These are phyloP conservation scores for Coniochaeta sp. DNA, from an alignment of 2,329 filamentous ascomycete species.

Conservation along the genomic window DNA sequence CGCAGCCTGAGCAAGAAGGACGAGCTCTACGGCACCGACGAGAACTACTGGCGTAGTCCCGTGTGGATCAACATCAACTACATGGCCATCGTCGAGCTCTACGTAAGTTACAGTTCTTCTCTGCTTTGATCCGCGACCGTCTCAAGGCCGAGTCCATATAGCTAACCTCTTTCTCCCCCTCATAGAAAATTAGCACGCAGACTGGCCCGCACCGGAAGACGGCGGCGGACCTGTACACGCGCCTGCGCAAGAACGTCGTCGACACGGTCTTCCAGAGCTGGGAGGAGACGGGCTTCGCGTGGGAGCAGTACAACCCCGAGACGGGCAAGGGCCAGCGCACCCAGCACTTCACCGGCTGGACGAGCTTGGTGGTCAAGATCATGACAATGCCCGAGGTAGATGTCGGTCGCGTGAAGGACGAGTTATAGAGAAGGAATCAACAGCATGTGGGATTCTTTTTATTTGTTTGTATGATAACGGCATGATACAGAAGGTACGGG, in stretches of 20 bases:
- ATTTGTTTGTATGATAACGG: not conserved
- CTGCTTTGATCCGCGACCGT: constrained; percentile 2
- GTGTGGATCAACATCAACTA: constrained; percentile 98
- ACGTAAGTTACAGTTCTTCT: constrained; percentile 46
- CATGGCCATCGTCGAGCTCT: constrained; percentile 69
- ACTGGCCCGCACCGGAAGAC: constrained; percentile 61
- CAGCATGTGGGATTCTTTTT: not conserved
- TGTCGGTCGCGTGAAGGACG: constrained; percentile 30
- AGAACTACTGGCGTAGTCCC: constrained; percentile 96
- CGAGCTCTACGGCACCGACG: constrained; percentile 76
- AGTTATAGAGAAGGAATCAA: constrained; percentile 30
- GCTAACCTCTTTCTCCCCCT: not conserved
- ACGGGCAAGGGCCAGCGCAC: constrained; percentile 90
- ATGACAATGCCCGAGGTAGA: constrained; percentile 81
- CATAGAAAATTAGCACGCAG: constrained; percentile 56
- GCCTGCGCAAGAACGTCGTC: constrained; percentile 76
- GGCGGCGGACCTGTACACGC: constrained; percentile 67
- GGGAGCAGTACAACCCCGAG: constrained; percentile 97
- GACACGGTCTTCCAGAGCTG: constrained; percentile 83
- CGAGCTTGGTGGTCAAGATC: constrained; percentile 94
- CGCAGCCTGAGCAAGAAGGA: constrained; percentile 81
- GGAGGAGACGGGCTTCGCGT: constrained; percentile 89
- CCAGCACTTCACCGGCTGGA: constrained; percentile 98
- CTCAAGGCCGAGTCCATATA: not conserved
- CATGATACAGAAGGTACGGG: not conserved